phyloP scores from a whole-genome alignment of 176 grass and related monocot species.

The Hordeum marinum region DNA sequence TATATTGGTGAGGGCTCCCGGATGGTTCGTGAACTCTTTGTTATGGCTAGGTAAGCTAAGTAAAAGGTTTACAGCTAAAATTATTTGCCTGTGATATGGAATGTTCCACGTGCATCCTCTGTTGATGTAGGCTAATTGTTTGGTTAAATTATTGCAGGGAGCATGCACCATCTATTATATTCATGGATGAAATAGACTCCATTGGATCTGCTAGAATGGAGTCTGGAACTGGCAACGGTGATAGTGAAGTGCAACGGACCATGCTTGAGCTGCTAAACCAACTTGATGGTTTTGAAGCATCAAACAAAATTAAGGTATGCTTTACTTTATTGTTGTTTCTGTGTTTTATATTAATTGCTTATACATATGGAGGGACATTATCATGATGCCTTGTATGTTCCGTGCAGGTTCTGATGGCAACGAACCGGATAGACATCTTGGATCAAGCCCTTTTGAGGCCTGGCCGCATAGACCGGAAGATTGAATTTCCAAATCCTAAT shows the following conservation, averaged over 20 bases:
- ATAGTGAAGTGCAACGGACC: constrained; percentile 96
- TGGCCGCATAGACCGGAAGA: constrained; percentile 97
- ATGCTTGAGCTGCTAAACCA: constrained; percentile 99
- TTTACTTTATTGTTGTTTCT: neutral
- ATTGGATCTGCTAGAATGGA: constrained; percentile 98
- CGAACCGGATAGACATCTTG: constrained; percentile 97
- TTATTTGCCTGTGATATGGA: neutral
- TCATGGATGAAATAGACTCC: constrained; percentile 99
- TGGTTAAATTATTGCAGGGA: constrained; percentile 50
- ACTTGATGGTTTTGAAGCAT: constrained; percentile 99
- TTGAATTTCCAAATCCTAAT: constrained; percentile 99
- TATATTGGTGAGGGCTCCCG: constrained; percentile 98
- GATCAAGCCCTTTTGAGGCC: constrained; percentile 97
- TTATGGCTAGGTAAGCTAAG: constrained; percentile 85
- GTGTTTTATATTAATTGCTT: neutral
- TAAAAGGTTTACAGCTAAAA: neutral
- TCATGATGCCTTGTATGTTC: constrained; percentile 23
- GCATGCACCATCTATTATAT: constrained; percentile 96
- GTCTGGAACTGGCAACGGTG: constrained; percentile 88
- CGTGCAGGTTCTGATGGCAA: constrained; percentile 94
- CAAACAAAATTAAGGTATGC: constrained; percentile 95
- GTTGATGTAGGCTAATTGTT: constrained; percentile 19
- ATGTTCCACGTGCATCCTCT: neutral
- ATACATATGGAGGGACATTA: neutral
- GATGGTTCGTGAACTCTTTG: constrained; percentile 98